A percentile compares a stretch with the other conserved stretches of the same genome.
Conservation (phyloP, 2,329 filamentous ascomycete species). For the Paraphaeosphaeria minitans region DNA sequence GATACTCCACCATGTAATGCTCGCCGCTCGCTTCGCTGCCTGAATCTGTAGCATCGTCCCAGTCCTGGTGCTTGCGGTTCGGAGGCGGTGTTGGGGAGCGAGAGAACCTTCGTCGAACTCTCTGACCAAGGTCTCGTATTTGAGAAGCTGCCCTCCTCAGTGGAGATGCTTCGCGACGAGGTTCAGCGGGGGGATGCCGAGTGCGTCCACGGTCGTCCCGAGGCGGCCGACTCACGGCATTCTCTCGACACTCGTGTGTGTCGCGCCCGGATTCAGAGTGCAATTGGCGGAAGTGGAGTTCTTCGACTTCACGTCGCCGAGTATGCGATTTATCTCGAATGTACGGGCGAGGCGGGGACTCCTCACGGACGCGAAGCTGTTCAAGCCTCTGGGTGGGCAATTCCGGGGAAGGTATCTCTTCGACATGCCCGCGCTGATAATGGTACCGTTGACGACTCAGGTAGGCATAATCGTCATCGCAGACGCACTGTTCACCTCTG, state of each 20-base stretch:
- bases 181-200: conserved; percentile 11
- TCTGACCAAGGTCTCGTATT: conserved; percentile 13
- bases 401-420: conserved; percentile 18
- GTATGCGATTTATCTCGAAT: not conserved
- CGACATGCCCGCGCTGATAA: conserved; percentile 18
- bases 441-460: conserved; percentile 20
- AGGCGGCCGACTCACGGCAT: conserved; percentile 22
- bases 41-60: conserved; percentile 33
- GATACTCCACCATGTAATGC: conserved; percentile 23
- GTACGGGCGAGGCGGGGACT: conserved; percentile 13
- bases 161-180: conserved; percentile 1
- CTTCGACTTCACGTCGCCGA: conserved; percentile 3
- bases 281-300: conserved; percentile 23
- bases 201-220: conserved; percentile 5
- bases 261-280: conserved; percentile 12
- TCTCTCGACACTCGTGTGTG: conserved; percentile 17
- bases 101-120: conserved; percentile 14
- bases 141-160: conserved; percentile 15
- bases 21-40: conserved; percentile 28
- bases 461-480: conserved; percentile 17
- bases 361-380: conserved; percentile 23
- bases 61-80: conserved; percentile 18
- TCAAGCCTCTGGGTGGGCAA: conserved; percentile 23
- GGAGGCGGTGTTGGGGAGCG: conserved; percentile 14
- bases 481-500: conserved; percentile 15